These are phyloP conservation scores for Arachis monticola DNA, from an alignment of 331 rosid species.

Conservation along the genomic window DNA sequence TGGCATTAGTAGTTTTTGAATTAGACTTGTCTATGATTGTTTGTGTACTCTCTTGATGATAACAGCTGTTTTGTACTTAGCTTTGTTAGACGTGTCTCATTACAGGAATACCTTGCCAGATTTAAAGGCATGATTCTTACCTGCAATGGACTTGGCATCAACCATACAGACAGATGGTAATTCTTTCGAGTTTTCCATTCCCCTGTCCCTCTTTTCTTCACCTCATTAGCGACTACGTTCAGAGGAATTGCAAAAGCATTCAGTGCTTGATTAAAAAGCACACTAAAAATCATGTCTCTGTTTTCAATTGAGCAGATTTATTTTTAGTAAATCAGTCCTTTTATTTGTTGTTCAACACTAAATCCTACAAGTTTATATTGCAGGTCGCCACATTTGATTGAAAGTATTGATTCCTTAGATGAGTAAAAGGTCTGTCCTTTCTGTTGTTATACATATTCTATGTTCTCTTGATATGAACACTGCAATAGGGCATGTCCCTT, in stretches of 20 bases:
- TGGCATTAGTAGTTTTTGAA: slow-evolving; percentile 10
- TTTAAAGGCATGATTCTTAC: slow-evolving; percentile 86
- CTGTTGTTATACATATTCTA: not conserved
- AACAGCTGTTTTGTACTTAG: slow-evolving; percentile 12
- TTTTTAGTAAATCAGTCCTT: not conserved
- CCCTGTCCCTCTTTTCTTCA: not conserved
- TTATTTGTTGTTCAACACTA: slow-evolving; percentile 1
- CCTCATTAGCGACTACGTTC: too few species aligned
- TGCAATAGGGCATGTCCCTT: not conserved
- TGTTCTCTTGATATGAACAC: slow-evolving; percentile 23
- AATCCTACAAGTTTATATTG: slow-evolving; percentile 33
- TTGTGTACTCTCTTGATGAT: slow-evolving; percentile 5
- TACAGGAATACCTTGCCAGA: slow-evolving; percentile 82
- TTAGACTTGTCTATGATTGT: slow-evolving; percentile 32
- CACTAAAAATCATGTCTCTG: not conserved
- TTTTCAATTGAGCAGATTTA: not conserved
- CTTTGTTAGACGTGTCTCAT: slow-evolving; percentile 10
- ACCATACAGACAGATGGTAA: slow-evolving; percentile 61
- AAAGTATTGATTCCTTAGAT: slow-evolving; percentile 43
- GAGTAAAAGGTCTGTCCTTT: slow-evolving; percentile 32
- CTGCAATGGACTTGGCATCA: slow-evolving; percentile 80
- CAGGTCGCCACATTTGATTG: slow-evolving; percentile 63
- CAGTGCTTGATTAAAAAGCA: too few species aligned
- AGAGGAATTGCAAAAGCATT: too few species aligned
- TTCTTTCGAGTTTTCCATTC: slow-evolving; percentile 14